Percentiles rank a stretch among this genome's conserved stretches.
Evolutionary conservation across 2,329 filamentous ascomycete species (phyloP).

Genomic region (Arthroderma uncinatum): DNA sequence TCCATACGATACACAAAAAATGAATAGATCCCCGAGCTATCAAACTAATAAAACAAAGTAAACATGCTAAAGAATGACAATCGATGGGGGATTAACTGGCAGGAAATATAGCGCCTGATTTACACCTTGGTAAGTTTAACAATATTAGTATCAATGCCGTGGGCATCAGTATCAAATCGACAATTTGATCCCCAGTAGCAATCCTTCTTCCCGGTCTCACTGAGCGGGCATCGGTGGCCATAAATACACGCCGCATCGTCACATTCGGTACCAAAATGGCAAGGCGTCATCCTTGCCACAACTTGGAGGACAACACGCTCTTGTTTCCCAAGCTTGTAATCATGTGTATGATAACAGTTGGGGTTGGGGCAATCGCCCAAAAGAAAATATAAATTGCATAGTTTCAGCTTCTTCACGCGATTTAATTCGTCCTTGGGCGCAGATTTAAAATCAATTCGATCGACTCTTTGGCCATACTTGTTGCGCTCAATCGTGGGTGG

Average conservation of each 20-base stretch:
- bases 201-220: constrained; percentile 40
- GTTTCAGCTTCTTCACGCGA: constrained; percentile 50
- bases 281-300: constrained; percentile 53
- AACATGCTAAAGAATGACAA: neutral
- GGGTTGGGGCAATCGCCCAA: constrained; percentile 47
- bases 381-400: constrained; percentile 53
- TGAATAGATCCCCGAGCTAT: neutral
- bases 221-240: constrained; percentile 51
- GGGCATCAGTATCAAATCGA: constrained; percentile 47
- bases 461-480: constrained; percentile 49
- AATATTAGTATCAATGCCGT: constrained; percentile 47
- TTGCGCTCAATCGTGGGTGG: constrained; percentile 44
- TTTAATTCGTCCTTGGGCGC: constrained; percentile 46
- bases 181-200: constrained; percentile 50
- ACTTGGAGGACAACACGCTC: constrained; percentile 46
- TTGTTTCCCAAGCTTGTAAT: constrained; percentile 42
- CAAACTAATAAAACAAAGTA: neutral
- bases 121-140: constrained; percentile 33
- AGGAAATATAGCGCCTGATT: neutral
- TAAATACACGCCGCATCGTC: constrained; percentile 52
- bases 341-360: constrained; percentile 45
- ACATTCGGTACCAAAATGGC: constrained; percentile 46
- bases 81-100: neutral
- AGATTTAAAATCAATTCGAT: constrained; percentile 40
- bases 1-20: neutral